Conservation (phyloP, 352 stramenopile genomes). For the Globisporangium spiculum region DNA sequence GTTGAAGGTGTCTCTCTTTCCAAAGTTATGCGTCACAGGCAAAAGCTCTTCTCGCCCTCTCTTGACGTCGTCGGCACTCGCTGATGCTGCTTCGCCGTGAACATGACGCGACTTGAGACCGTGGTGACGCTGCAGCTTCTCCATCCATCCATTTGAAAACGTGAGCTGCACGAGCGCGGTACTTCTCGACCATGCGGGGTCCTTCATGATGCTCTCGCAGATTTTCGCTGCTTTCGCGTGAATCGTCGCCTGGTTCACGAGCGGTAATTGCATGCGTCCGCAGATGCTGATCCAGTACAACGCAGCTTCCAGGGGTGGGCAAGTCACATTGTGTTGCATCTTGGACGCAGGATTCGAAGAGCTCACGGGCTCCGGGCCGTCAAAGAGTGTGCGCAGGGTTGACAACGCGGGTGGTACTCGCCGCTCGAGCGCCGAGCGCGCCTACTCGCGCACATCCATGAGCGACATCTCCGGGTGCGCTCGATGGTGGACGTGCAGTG, state of each 20-base stretch:
- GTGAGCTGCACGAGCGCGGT: no score
- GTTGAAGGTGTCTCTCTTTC: conserved; percentile 3
- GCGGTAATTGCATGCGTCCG: background rate
- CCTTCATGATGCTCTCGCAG: no score
- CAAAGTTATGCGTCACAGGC: background rate
- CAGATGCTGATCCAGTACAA: background rate
- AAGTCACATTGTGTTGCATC: background rate
- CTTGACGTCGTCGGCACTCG: background rate
- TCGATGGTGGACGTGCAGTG: background rate
- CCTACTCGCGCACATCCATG: background rate
- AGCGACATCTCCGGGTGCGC: background rate
- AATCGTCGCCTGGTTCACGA: background rate
- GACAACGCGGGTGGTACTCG: background rate
- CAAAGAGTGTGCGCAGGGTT: background rate
- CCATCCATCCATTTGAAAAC: no score
- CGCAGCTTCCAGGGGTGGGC: background rate
- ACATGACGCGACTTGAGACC: no score
- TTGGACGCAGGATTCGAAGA: background rate
- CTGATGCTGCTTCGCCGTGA: background rate
- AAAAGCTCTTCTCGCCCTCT: conserved; percentile 7
- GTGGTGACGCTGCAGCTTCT: no score
- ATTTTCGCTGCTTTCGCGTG: background rate
- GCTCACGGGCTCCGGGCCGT: background rate
- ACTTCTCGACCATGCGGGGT: no score
- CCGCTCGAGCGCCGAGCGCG: background rate